These are phyloP conservation scores for Alternaria burnsii DNA, from an alignment of 2,329 filamentous ascomycete species.

Conservation along the genomic window DNA sequence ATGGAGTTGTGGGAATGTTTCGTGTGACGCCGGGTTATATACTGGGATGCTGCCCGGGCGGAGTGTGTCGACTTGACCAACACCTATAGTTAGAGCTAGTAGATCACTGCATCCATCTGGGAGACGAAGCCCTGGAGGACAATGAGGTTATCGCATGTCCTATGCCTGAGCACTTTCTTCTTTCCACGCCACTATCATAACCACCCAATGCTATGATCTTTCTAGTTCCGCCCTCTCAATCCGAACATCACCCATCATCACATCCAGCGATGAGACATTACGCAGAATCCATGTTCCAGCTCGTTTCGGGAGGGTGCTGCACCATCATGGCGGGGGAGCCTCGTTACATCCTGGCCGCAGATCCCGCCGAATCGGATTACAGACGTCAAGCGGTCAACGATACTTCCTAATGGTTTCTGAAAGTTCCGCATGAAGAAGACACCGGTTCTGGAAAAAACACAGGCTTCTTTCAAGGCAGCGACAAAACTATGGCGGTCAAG, in stretches of 20 bases:
- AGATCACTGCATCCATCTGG: neutral
- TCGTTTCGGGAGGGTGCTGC: constrained; percentile 39
- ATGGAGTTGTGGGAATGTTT: constrained; percentile 2
- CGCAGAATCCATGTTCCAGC: constrained; percentile 22
- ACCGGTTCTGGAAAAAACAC: constrained; percentile 21
- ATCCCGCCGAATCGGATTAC: constrained; percentile 13
- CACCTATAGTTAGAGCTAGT: neutral
- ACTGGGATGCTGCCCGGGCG: neutral
- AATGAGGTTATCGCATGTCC: neutral
- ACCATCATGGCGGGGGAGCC: constrained; percentile 12
- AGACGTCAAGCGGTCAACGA: neutral
- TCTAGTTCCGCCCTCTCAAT: neutral
- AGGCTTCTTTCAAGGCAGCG: constrained; percentile 42
- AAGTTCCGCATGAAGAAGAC: constrained; percentile 23
- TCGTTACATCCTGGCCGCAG: constrained; percentile 20
- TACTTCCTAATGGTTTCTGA: constrained; percentile 16
- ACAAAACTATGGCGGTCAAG: constrained; percentile 29
- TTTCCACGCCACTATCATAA: neutral
- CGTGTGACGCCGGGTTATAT: constrained; percentile 4
- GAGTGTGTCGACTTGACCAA: neutral
- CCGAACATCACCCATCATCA: neutral
- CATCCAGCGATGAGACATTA: constrained; percentile 27
- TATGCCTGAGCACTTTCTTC: neutral
- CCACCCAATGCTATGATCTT: neutral
- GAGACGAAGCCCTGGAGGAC: neutral